phyloP scores from a whole-genome alignment of 306 rosid genomes.

The Dalbergia cultrata region DNA sequence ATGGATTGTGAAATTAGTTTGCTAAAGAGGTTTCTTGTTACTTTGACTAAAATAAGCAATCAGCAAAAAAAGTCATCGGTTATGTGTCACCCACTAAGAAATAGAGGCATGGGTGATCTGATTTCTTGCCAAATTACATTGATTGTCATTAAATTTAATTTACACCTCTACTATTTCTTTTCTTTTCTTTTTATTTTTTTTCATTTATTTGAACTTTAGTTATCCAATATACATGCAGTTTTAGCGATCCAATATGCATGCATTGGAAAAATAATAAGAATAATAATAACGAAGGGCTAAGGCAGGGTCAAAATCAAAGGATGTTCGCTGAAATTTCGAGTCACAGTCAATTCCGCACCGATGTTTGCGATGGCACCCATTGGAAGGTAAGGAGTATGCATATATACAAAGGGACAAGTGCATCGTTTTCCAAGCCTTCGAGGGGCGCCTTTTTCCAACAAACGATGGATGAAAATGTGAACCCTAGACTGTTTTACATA shows the following conservation, averaged over 20 bases:
- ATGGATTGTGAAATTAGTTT: slow-evolving; percentile 4
- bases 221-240: background rate
- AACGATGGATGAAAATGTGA: slow-evolving; percentile 30
- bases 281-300: background rate
- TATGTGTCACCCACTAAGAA: background rate
- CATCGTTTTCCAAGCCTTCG: slow-evolving; percentile 34
- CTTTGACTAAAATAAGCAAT: background rate
- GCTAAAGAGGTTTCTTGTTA: slow-evolving; percentile 1
- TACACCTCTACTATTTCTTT: background rate
- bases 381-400: slow-evolving; percentile 1
- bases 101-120: background rate
- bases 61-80: background rate
- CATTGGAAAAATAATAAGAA: background rate
- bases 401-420: background rate
- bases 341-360: slow-evolving; percentile 42
- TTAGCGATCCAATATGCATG: background rate
- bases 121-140: slow-evolving; percentile 1
- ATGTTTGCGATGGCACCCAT: slow-evolving; percentile 40
- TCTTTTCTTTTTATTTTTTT: background rate
- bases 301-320: background rate
- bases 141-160: slow-evolving; percentile 10
- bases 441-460: slow-evolving; percentile 40
- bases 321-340: slow-evolving; percentile 21
- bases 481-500: background rate
- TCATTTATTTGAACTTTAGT: background rate